These are phyloP conservation scores for Quercus berberidifolia DNA, from an alignment of 306 rosid species.

Conservation along the genomic window DNA sequence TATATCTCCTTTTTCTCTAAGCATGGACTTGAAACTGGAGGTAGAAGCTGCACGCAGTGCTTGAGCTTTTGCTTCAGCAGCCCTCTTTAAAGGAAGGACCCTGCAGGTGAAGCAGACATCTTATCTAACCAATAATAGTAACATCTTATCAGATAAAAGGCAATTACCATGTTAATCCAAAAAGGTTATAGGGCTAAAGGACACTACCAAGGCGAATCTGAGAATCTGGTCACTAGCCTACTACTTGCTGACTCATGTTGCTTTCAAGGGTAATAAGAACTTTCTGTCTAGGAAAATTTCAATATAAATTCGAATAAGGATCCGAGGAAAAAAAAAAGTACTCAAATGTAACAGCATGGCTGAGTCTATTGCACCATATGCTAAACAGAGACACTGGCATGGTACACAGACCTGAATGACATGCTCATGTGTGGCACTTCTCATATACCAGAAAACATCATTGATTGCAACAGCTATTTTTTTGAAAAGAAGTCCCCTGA, in stretches of 20 bases:
- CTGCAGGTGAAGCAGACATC: conserved; percentile 44
- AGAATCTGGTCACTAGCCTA: conserved; percentile 76
- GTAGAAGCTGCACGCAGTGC: conserved; percentile 66
- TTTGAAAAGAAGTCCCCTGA: neutral
- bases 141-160: conserved; percentile 15
- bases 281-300: conserved; percentile 76
- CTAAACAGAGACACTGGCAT: conserved; percentile 8
- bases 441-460: neutral
- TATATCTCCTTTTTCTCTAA: conserved; percentile 72
- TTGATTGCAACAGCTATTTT: neutral
- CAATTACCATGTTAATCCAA: conserved; percentile 56
- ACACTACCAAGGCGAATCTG: conserved; percentile 63
- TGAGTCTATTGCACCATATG: conserved; percentile 25
- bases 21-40: conserved; percentile 74
- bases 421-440: neutral
- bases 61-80: conserved; percentile 81
- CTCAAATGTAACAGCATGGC: conserved; percentile 31
- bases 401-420: neutral
- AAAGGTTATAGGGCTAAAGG: conserved; percentile 47
- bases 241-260: conserved; percentile 80
- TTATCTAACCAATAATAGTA: conserved; percentile 24
- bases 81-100: conserved; percentile 83
- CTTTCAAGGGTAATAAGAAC: conserved; percentile 69
- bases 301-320: conserved; percentile 51
- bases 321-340: conserved; percentile 33